Evolutionary conservation across 192 early-diverging fungal species (phyloP).

Genomic region (Coemansia sp.): DNA sequence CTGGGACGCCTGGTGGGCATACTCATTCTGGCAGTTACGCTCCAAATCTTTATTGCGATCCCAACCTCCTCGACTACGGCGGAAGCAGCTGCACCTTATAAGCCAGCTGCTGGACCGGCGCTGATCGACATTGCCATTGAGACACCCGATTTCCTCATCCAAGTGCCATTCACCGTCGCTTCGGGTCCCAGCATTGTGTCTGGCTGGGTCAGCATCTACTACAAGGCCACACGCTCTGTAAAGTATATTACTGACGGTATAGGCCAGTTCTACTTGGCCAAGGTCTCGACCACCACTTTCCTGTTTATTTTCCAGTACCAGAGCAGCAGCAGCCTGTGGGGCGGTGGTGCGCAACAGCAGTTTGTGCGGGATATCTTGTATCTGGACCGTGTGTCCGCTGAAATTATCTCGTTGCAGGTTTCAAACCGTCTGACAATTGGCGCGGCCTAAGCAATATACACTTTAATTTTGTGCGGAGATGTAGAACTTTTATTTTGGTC

Average conservation of each 20-base stretch:
- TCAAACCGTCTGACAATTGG: slow-evolving; percentile 1
- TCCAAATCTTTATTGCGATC: slow-evolving; percentile 1
- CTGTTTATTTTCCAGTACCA: slow-evolving; percentile 36
- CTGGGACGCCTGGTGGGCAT: not conserved
- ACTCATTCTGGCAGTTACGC: not conserved
- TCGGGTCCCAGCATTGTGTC: slow-evolving; percentile 20
- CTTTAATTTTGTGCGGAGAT: not conserved
- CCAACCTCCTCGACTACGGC: not conserved
- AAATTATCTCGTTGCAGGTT: slow-evolving; percentile 13
- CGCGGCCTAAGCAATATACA: not conserved
- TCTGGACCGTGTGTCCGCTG: slow-evolving; percentile 29
- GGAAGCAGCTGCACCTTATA: not conserved
- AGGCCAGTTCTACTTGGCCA: slow-evolving; percentile 24
- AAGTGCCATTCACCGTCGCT: slow-evolving; percentile 28
- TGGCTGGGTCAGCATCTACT: slow-evolving; percentile 29
- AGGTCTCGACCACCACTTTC: slow-evolving; percentile 30
- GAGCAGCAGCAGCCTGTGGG: not conserved
- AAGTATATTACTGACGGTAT: slow-evolving; percentile 19
- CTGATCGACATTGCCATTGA: slow-evolving; percentile 16
- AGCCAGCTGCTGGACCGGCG: not conserved
- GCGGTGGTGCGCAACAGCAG: not conserved
- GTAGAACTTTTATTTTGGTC: not conserved
- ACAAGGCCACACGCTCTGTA: slow-evolving; percentile 30
- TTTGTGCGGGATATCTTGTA: slow-evolving; percentile 31
- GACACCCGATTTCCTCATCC: slow-evolving; percentile 26